A percentile compares a stretch with the other conserved stretches of the same genome.
These are phyloP conservation scores for Cornus kousa DNA, from an alignment of 148 eudicot genomes.

Conservation along the genomic window DNA sequence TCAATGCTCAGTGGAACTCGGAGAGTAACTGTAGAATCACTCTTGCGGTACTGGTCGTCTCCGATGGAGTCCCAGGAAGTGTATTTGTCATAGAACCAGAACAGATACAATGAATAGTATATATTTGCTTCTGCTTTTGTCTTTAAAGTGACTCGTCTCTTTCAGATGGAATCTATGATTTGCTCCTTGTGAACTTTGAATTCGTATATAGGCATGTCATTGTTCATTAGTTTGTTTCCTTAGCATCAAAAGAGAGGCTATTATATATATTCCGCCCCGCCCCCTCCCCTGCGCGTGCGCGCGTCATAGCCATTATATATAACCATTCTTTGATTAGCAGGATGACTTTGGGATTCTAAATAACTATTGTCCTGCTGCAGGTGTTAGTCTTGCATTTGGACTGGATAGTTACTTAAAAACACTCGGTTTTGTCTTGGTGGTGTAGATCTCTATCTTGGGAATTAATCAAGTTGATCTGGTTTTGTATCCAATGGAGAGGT, in stretches of 20 bases:
- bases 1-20: constrained; percentile 95
- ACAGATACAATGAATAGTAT: background rate
- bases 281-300: too few species aligned
- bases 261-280: too few species aligned
- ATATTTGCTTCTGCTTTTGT: background rate
- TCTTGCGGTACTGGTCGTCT: constrained; percentile 84
- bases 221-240: background rate
- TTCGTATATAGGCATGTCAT: background rate
- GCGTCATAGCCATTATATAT: background rate
- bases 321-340: background rate
- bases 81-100: constrained; percentile 28
- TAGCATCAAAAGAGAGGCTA: too few species aligned
- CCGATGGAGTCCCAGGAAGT: constrained; percentile 75
- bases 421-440: too few species aligned
- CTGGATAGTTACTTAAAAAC: background rate
- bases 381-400: background rate
- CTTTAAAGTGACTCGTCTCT: background rate
- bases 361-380: background rate
- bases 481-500: too few species aligned
- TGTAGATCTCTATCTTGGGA: too few species aligned
- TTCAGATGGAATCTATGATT: background rate
- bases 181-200: constrained; percentile 3
- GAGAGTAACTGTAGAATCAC: constrained; percentile 83
- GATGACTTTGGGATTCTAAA: background rate
- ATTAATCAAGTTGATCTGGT: too few species aligned